These are phyloP conservation scores for Fusarium floridanum DNA, from an alignment of 2,329 filamentous ascomycete genomes.

Conservation along the genomic window DNA sequence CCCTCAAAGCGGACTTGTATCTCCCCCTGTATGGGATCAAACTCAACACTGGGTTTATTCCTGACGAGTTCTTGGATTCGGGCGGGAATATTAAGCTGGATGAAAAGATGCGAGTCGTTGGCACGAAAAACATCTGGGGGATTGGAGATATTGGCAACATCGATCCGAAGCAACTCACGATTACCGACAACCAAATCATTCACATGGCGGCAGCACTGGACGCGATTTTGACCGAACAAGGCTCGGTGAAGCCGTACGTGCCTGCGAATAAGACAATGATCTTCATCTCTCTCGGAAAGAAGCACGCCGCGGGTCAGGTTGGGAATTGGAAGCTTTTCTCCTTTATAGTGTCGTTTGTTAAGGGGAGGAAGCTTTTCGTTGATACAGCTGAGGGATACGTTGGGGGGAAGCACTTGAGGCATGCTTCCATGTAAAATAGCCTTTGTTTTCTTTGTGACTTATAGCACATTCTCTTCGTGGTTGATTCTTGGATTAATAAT, in stretches of 20 bases:
- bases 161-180: constrained; percentile 54
- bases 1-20: constrained; percentile 54
- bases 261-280: constrained; percentile 45
- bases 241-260: constrained; percentile 27
- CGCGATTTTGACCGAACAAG: constrained; percentile 34
- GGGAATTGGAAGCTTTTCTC: constrained; percentile 51
- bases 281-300: constrained; percentile 47
- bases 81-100: constrained; percentile 52
- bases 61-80: constrained; percentile 49
- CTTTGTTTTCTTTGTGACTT: not conserved
- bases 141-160: constrained; percentile 58
- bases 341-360: constrained; percentile 50
- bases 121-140: constrained; percentile 56
- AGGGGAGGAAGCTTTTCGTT: constrained; percentile 51
- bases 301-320: constrained; percentile 50
- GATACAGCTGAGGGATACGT: constrained; percentile 49
- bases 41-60: constrained; percentile 59
- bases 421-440: constrained; percentile 43
- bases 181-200: constrained; percentile 51
- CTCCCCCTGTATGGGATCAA: constrained; percentile 60
- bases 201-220: constrained; percentile 50
- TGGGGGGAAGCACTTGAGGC: constrained; percentile 45
- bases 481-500: not conserved
- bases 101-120: constrained; percentile 48
- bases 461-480: too few species aligned